A percentile compares a stretch with the other conserved stretches of the same genome.
These are phyloP conservation scores for Fusarium nygamai DNA, from an alignment of 2,329 filamentous ascomycete species.

Conservation along the genomic window DNA sequence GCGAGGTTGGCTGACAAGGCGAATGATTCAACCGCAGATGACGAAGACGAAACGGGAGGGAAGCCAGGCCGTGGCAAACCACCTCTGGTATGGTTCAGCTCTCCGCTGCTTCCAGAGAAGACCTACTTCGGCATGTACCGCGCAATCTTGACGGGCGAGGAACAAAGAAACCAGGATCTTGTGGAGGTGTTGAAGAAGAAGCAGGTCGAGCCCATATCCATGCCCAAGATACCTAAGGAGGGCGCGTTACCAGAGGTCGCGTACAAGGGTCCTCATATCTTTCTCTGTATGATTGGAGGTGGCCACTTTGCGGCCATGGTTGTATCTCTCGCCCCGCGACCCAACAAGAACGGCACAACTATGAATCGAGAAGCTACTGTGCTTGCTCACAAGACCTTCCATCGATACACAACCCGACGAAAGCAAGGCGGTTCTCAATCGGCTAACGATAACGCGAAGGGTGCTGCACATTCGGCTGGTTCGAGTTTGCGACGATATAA, in stretches of 20 bases:
- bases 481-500: conserved; percentile 92
- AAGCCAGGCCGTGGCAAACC: conserved; percentile 70
- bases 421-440: conserved; percentile 98
- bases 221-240: conserved; percentile 65
- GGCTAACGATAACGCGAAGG: conserved; percentile 93
- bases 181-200: conserved; percentile 77
- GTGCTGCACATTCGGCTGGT: conserved; percentile 92
- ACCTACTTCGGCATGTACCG: conserved; percentile 87
- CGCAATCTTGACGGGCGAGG: conserved; percentile 77
- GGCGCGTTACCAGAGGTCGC: conserved; percentile 64
- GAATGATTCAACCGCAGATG: conserved; percentile 59
- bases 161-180: conserved; percentile 71
- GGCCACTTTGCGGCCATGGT: conserved; percentile 98
- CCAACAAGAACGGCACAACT: conserved; percentile 72
- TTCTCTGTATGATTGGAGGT: conserved; percentile 98
- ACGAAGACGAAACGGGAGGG: conserved; percentile 52
- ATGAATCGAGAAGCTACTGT: conserved; percentile 88
- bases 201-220: conserved; percentile 74
- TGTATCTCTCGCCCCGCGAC: conserved; percentile 84
- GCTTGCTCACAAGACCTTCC: conserved; percentile 96
- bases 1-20: conserved; percentile 73
- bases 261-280: conserved; percentile 83
- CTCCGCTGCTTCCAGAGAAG: conserved; percentile 77
- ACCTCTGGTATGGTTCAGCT: conserved; percentile 87
- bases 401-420: conserved; percentile 92